Conservation (phyloP, 768 basidiomycete species). For the Suillus luteus region DNA sequence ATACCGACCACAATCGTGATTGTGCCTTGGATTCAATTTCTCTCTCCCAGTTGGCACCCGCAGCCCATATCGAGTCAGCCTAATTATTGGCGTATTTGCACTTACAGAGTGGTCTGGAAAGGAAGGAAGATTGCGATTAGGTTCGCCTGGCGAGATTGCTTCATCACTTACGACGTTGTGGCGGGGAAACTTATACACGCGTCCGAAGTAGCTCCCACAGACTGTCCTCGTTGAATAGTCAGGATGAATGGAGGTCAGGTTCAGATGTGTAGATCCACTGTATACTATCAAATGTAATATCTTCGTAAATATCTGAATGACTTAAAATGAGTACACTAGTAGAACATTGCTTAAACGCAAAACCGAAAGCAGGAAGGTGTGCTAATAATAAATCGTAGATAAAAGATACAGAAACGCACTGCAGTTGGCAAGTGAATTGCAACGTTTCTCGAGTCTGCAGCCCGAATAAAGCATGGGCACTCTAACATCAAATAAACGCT, state of each 20-base stretch:
- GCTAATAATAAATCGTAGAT: conserved; percentile 1
- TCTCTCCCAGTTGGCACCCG: background rate
- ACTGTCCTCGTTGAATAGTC: background rate
- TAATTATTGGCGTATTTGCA: background rate
- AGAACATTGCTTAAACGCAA: background rate
- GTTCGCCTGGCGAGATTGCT: background rate
- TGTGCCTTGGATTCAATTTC: background rate
- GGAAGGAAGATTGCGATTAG: background rate
- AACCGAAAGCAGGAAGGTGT: background rate
- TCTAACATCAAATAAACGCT: conserved; percentile 3
- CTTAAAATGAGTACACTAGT: background rate
- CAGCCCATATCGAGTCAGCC: background rate
- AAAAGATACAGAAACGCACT: background rate
- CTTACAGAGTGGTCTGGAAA: background rate
- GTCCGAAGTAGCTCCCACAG: background rate
- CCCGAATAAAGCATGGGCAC: background rate
- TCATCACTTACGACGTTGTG: background rate
- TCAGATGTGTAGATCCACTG: too few species aligned
- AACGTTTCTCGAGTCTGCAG: background rate
- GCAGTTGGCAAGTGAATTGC: background rate
- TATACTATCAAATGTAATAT: background rate
- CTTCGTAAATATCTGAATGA: background rate
- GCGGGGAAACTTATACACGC: background rate
- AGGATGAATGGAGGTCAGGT: too few species aligned
- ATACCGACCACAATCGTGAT: background rate